These are phyloP conservation scores for Paraphaeosphaeria sporulosa DNA, from an alignment of 2,329 filamentous ascomycete genomes.

Conservation along the genomic window DNA sequence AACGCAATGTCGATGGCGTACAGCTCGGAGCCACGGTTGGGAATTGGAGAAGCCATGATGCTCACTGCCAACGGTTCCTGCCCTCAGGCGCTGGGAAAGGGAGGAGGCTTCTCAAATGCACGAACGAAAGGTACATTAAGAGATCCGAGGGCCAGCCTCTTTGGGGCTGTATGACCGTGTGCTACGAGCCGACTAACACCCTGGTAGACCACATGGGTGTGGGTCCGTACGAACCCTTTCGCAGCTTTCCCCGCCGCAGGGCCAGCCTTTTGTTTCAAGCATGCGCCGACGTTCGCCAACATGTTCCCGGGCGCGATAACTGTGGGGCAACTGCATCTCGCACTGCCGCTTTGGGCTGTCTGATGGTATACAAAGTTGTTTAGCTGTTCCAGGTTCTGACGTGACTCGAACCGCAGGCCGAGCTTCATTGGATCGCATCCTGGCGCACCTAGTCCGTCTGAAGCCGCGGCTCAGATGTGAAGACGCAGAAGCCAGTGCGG, in stretches of 20 bases:
- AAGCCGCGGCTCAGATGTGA: background rate
- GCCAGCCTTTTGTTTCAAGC: conserved; percentile 3
- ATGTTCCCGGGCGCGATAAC: background rate
- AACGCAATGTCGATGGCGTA: conserved; percentile 40
- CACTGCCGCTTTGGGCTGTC: background rate
- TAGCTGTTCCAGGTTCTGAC: background rate
- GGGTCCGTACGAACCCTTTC: background rate
- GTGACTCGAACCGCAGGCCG: background rate
- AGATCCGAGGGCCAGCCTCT: background rate
- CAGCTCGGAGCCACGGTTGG: conserved; percentile 45
- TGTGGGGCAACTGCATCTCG: background rate
- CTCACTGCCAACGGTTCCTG: conserved; percentile 2
- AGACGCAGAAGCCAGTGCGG: background rate
- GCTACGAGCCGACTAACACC: background rate
- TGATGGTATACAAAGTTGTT: background rate
- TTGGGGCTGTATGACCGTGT: background rate
- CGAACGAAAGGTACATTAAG: background rate
- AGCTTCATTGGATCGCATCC: no score
- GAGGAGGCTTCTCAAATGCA: background rate
- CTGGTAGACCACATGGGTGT: conserved; percentile 6
- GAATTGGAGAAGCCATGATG: conserved; percentile 33
- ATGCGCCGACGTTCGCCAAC: background rate
- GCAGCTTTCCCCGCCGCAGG: background rate
- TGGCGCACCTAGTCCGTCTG: no score
- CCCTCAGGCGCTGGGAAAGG: background rate